Evolutionary conservation across 345 rosid species (phyloP), one percentile per base, ranked within the genome.

Genomic region (Angophora floribunda): DNA sequence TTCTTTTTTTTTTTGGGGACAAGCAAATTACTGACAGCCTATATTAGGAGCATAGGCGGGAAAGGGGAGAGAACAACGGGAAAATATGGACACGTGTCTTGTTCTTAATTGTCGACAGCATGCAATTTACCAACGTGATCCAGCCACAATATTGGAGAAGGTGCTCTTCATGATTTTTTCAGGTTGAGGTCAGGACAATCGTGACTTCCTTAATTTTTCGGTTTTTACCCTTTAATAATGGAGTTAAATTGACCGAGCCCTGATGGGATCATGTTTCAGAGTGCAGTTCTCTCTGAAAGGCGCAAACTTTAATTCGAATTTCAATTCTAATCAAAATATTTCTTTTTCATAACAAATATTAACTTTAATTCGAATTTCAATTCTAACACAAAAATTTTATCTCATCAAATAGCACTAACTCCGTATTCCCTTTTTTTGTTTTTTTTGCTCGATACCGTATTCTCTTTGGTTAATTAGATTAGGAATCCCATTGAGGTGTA

Each of bases 281-380:
- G 15, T 26, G 67, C 30, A 24, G 65, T 59, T 28, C 65, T 28
- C 65, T 26, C n/a, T 59, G 10, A 59, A 59, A 26, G 65, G 65
- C 65, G 2, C 65, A 26, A 59, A 5, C 30, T 59, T 59, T 11
- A 12, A n/a, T 59, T 59, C 30, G 15, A 59, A n/a, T 59, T 59
- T 59, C 12, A 59, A 59, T 59, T 59, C n/a, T 26, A 3, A 59
- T 12, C 14, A 24, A 59, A 59, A 24, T 59, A 22, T 24, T 24
- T 59, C 0, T 9, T 55, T 55, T 24, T 24, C 4, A 24, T 4
- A 57, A 10, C 0, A 55, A 53, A 55, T 4, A 59, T 26, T 24
- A 59, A 59, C 2, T 59, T 59, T 0, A 0, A 0, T 11, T 59
- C 11, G 14, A 26, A 0, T 26, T 26, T 59, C 4, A 11, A 59